Evolutionary conservation across 257 asterid genomes (phyloP), one percentile per base, ranked within the genome.

Genomic region (Striga asiatica): DNA sequence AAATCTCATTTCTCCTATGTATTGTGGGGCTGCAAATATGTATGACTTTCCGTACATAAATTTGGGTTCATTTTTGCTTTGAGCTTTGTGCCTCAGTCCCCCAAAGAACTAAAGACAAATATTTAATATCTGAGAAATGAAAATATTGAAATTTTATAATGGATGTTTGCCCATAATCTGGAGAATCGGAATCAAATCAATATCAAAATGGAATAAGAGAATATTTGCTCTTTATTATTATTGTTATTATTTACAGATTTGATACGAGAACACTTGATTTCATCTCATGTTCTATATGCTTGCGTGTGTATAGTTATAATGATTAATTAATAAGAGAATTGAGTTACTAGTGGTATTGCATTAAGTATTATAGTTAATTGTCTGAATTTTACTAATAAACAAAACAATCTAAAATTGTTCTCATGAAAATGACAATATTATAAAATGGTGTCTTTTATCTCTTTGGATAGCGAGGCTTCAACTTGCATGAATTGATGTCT

Each of bases 11-110:
- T 29, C 10, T 21, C 20, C 54, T 34, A 37, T 38, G 25, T 18
- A 31, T 64, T 10, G 69, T n/a, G 54, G 9, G 25, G 13, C 18
- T 8, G 39, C 34, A 49, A 64, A 50, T 16, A 10, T 61, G 19
- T 50, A 8, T 28, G 20, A 2, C 18, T 22, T 6, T 49, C 28
- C 66, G 47, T 63, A 60, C 66, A 64, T 8, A 74, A 34, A 34
- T 41, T 75, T 67, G 77, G 45, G 66, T 51, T 6, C 50, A 66
- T 70, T 62, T 20, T 66, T 62, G 59, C 50, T 70, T 58, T 61
- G 74, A 70, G 80, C 77, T 27, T 11, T 58, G 71, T 49, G 66
- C 73, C 42, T 18, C n/a, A n/a, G n/a, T n/a, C 9, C 41, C 13
- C 0, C 8, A 17, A 34, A 62, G 43, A 62, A 57, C 61, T 56